Conservation (phyloP, 352 stramenopile species). For the Achlya hypogyna region DNA sequence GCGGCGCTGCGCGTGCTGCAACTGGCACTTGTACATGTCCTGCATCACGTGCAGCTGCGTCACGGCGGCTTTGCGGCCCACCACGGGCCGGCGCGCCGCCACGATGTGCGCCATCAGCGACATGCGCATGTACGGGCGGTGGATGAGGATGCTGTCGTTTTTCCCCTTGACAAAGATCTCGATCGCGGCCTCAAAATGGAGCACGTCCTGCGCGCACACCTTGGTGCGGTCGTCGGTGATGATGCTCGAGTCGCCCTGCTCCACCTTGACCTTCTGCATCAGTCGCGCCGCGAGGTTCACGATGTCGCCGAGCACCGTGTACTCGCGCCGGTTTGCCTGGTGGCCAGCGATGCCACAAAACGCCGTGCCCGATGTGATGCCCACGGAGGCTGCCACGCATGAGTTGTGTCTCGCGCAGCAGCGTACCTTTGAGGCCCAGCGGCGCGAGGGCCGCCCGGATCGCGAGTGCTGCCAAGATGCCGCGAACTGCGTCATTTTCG, state of each 20-base stretch:
- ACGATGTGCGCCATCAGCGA: constrained; percentile 52
- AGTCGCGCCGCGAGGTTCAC: constrained; percentile 90
- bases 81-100: constrained; percentile 47
- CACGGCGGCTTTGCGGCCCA: constrained; percentile 1
- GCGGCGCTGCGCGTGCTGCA: constrained; percentile 62
- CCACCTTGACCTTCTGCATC: constrained; percentile 85
- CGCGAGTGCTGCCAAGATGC: constrained; percentile 80
- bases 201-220: constrained; percentile 64
- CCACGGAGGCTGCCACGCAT: constrained; percentile 48
- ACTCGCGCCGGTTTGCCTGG: constrained; percentile 86
- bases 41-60: constrained; percentile 56
- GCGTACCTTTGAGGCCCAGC: constrained; percentile 47
- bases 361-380: constrained; percentile 87
- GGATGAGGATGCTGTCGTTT: constrained; percentile 84
- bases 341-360: constrained; percentile 89
- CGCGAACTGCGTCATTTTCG: constrained; percentile 85
- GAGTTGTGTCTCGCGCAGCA: background rate
- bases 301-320: constrained; percentile 89
- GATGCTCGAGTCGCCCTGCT: constrained; percentile 53
- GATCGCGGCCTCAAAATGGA: constrained; percentile 82
- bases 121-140: constrained; percentile 79
- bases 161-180: constrained; percentile 91
- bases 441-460: constrained; percentile 66
- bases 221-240: constrained; percentile 86
- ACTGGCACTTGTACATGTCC: constrained; percentile 79